Evolutionary conservation across 2,329 filamentous ascomycete genomes (phyloP), one percentile per base, ranked within the genome.

Genomic region (Botryotinia globosa): DNA sequence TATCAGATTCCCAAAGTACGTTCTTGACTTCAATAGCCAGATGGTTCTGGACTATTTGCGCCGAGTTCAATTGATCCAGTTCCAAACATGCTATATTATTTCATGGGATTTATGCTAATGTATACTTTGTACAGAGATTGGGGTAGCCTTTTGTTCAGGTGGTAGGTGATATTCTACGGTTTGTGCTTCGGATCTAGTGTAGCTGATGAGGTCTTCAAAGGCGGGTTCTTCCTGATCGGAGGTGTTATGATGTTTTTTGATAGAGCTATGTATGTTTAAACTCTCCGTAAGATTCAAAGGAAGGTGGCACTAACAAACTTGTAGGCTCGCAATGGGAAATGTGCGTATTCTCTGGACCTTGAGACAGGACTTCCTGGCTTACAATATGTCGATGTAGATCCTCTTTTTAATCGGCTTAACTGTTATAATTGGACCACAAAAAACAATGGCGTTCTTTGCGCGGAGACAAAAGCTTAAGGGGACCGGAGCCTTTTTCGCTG

Each of bases 221-320:
- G 95, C 82, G 94, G 92, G 77, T 91, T 98, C 86, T 99, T 99
- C 87, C 89, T 99, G 73, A 88, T 98, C 81, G 93, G 94, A 80
- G 96, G 96, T 74, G 93, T 99, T 16, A 87, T 99, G 83, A 89
- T 99, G 84, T 98, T 99, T 85, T 99, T 99, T 85, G 96, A 99
- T 84, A 90, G 96, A 77, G 93, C 96, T 80, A 94, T 98, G 93
- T 95, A 85, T 80, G 90, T 86, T 45, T 37, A 65, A 39, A 25
- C 20, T 51, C 34, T 59, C n/a, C 58, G 22, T 8, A 48, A 39
- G 10, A 42, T 48, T 2, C 14, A 6, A 32, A 56, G 4, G 25
- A 42, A 72, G n/a, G 44, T 62, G 59, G 34, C 39, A 8, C 29
- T 7, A 42, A 72, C 6, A 44, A 56, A 29, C 4, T 34, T 34